These are phyloP conservation scores for Plasmodium inui DNA, from an alignment of 169 alveolate species.

Conservation along the genomic window DNA sequence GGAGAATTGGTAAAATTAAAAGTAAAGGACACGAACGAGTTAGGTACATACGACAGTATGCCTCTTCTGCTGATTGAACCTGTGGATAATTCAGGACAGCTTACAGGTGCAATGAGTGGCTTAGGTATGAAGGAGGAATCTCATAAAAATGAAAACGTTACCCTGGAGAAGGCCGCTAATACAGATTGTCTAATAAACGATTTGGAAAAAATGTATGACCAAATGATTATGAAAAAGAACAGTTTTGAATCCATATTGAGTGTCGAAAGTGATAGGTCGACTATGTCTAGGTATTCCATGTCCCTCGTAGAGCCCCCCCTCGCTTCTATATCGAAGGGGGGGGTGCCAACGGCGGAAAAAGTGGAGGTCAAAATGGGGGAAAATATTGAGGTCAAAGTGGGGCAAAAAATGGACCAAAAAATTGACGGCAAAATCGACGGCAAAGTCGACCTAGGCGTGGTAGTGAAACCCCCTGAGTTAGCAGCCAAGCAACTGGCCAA, in stretches of 20 bases:
- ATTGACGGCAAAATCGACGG: neutral
- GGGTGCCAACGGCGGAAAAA: neutral
- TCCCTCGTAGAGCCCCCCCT: neutral
- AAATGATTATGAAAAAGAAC: neutral
- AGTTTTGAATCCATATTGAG: slow-evolving; percentile 25
- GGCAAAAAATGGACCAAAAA: neutral
- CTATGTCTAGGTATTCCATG: slow-evolving; percentile 5
- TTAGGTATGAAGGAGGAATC: neutral
- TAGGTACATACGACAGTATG: slow-evolving; percentile 26
- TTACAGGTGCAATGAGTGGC: neutral
- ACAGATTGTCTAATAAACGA: slow-evolving; percentile 7
- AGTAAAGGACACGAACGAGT: slow-evolving; percentile 10
- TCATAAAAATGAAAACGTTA: neutral
- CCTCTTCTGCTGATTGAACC: slow-evolving; percentile 63
- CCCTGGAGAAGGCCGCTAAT: neutral
- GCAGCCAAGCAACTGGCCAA: neutral
- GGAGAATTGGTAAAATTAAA: slow-evolving; percentile 70
- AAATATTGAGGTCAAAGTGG: neutral
- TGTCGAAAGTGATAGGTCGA: slow-evolving; percentile 7
- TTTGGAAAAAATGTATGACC: slow-evolving; percentile 31
- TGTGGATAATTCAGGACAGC: slow-evolving; percentile 15
- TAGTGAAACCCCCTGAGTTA: neutral
- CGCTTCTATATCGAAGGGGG: neutral
- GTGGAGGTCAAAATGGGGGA: neutral
- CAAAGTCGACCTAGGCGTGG: neutral